Evolutionary conservation across 495 filamentous ascomycete species (phyloP).

Genomic region (Penicillium crystallinum): DNA sequence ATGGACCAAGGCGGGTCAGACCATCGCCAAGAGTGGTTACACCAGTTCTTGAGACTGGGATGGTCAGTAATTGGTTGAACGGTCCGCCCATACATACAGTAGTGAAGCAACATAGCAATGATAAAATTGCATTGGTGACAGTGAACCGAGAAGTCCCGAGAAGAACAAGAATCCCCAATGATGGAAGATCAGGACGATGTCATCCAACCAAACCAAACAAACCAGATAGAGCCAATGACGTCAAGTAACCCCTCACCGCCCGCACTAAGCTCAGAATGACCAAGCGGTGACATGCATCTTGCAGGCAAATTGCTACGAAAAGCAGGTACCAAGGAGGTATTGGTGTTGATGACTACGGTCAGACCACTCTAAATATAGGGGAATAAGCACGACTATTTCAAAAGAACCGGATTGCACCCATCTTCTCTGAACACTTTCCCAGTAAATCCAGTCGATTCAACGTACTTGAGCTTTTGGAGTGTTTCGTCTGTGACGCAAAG

Average conservation of each 20-base stretch:
- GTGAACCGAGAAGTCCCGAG: not conserved
- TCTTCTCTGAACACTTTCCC: not conserved
- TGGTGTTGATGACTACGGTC: not conserved
- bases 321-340: slow-evolving; percentile 4
- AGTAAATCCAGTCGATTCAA: not conserved
- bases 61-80: not conserved
- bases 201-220: not conserved
- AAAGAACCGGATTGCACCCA: not conserved
- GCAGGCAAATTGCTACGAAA: slow-evolving; percentile 1
- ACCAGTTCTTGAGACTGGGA: slow-evolving; percentile 19
- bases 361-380: not conserved
- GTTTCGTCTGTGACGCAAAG: slow-evolving; percentile 32
- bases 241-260: slow-evolving; percentile 1
- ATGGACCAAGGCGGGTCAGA: slow-evolving; percentile 37
- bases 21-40: slow-evolving; percentile 39
- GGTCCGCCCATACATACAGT: not conserved
- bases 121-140: not conserved
- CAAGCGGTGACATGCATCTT: slow-evolving; percentile 13
- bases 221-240: not conserved
- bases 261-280: slow-evolving; percentile 8
- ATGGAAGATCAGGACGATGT: not conserved
- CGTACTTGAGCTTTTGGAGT: slow-evolving; percentile 1
- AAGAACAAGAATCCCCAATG: not conserved
- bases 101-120: not conserved
- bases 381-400: not conserved